Conservation (phyloP, 1,139 yeast genomes). For the Kazachstania sp. region DNA sequence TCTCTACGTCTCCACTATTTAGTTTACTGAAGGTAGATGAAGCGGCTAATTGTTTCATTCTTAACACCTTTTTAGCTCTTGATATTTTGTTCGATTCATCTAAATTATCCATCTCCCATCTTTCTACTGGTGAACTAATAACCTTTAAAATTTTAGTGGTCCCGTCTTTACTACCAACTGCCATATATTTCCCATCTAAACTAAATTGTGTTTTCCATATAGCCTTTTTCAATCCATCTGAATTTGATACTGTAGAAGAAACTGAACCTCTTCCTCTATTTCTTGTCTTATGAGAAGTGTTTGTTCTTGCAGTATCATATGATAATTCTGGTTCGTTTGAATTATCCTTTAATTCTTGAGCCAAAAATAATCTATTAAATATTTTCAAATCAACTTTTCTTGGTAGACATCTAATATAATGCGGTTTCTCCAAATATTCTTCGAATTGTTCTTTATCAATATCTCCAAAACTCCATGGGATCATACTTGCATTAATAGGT, state of each 20-base stretch:
- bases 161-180: constrained; percentile 74
- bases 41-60: constrained; percentile 5
- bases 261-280: neutral
- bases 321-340: neutral
- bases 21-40: neutral
- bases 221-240: constrained; percentile 34
- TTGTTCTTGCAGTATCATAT: neutral
- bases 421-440: constrained; percentile 42
- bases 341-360: constrained; percentile 55
- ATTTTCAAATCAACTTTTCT: constrained; percentile 39
- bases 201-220: constrained; percentile 69
- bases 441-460: constrained; percentile 31
- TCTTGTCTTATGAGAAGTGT: constrained; percentile 1
- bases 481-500: constrained; percentile 10
- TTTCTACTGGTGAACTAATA: constrained; percentile 56
- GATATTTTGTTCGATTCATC: constrained; percentile 7
- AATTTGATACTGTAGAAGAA: constrained; percentile 4
- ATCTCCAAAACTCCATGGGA: constrained; percentile 6
- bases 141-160: constrained; percentile 72
- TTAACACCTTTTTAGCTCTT: constrained; percentile 4
- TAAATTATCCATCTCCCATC: constrained; percentile 36
- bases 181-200: constrained; percentile 70
- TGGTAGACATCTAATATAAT: constrained; percentile 43
- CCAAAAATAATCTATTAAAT: constrained; percentile 57
- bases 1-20: neutral